Percentiles rank a stretch among this genome's conserved stretches.
Evolutionary conservation across 805 yeast species (phyloP).

Genomic region (Jamesozyma spencerorum): DNA sequence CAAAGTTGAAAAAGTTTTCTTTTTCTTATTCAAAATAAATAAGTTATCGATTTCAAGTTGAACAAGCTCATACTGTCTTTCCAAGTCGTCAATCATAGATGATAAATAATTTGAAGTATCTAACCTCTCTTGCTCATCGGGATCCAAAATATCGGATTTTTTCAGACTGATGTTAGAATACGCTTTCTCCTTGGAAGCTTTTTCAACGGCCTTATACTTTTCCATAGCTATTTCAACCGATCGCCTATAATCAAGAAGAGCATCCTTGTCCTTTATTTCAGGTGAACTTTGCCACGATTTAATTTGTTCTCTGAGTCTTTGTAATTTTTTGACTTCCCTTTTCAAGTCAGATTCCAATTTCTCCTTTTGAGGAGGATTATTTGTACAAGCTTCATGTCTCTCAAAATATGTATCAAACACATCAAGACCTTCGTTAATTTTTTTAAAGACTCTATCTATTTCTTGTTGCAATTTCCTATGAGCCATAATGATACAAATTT

Average conservation of each 20-base stretch:
- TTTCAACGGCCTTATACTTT: constrained; percentile 88
- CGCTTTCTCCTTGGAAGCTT: constrained; percentile 87
- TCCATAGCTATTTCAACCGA: constrained; percentile 81
- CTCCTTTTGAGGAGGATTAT: constrained; percentile 84
- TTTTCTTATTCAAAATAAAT: constrained; percentile 24
- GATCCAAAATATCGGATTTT: constrained; percentile 53
- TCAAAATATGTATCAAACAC: constrained; percentile 80
- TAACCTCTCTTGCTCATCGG: constrained; percentile 68
- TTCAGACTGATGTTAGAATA: constrained; percentile 87
- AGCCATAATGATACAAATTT: constrained; percentile 30
- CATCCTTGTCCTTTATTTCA: constrained; percentile 84
- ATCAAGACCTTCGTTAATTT: constrained; percentile 83
- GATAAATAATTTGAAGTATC: constrained; percentile 65
- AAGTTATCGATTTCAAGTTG: constrained; percentile 43
- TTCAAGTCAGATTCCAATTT: constrained; percentile 86
- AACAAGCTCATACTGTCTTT: constrained; percentile 67
- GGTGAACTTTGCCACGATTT: constrained; percentile 90
- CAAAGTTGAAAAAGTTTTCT: constrained; percentile 24
- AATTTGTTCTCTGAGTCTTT: constrained; percentile 87
- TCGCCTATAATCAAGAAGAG: constrained; percentile 66
- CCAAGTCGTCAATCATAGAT: constrained; percentile 65
- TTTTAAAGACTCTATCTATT: constrained; percentile 79
- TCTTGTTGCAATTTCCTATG: constrained; percentile 49
- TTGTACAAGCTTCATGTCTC: constrained; percentile 64
- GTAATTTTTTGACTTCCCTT: constrained; percentile 90